Conservation (phyloP, 108 stramenopile genomes). For the Cyclostephanos invisitatus region DNA sequence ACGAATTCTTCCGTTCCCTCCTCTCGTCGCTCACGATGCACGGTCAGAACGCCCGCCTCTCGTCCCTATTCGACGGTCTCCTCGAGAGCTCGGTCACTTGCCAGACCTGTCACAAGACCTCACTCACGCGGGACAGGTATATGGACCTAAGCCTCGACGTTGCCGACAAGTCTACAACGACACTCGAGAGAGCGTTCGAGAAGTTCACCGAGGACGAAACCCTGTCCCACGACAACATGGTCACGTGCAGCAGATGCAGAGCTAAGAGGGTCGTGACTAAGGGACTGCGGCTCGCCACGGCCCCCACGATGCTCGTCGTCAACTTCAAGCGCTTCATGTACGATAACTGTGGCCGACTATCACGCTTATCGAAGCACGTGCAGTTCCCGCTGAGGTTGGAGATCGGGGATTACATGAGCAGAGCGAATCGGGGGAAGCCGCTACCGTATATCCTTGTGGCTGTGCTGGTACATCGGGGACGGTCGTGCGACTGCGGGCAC, state of each 20-base stretch:
- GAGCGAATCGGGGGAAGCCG: slow-evolving; percentile 73
- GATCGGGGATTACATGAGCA: slow-evolving; percentile 78
- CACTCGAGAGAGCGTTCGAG: slow-evolving; percentile 64
- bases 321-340: slow-evolving; percentile 87
- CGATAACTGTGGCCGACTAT: slow-evolving; percentile 65
- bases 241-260: slow-evolving; percentile 69
- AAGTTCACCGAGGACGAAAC: slow-evolving; percentile 79
- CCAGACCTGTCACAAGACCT: slow-evolving; percentile 67
- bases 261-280: slow-evolving; percentile 72
- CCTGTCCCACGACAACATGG: slow-evolving; percentile 74
- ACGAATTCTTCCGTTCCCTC: slow-evolving; percentile 83
- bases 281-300: slow-evolving; percentile 78
- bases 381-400: slow-evolving; percentile 67
- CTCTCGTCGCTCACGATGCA: slow-evolving; percentile 83
- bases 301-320: slow-evolving; percentile 83
- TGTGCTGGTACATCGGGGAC: slow-evolving; percentile 77
- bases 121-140: slow-evolving; percentile 82
- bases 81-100: slow-evolving; percentile 85
- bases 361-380: slow-evolving; percentile 70
- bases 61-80: slow-evolving; percentile 85
- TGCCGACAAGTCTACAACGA: slow-evolving; percentile 52
- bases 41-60: slow-evolving; percentile 77
- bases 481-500: slow-evolving; percentile 81
- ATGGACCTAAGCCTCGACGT: slow-evolving; percentile 89
- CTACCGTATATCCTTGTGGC: slow-evolving; percentile 81